Percentiles rank a stretch among this genome's conserved stretches.
Conservation (phyloP, 768 basidiomycete species). For the Boletus patriciae region DNA sequence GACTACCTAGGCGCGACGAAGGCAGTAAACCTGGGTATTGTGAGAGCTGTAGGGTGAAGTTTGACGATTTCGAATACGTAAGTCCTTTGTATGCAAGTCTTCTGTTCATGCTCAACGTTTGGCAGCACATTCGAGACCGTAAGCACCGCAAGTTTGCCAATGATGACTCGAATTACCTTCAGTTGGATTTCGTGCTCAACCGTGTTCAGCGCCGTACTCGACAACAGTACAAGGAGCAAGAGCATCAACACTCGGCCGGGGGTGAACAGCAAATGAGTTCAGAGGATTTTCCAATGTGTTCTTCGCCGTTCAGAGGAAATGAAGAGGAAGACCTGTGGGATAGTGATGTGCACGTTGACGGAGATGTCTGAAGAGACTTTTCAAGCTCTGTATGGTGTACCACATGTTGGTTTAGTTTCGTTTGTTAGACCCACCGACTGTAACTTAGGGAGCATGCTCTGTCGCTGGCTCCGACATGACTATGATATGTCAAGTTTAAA, state of each 20-base stretch:
- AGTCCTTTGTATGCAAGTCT: constrained; percentile 13
- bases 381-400: constrained; percentile 11
- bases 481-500: neutral
- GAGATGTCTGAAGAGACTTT: constrained; percentile 20
- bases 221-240: constrained; percentile 30
- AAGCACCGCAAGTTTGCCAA: constrained; percentile 83
- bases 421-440: constrained; percentile 17
- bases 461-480: neutral
- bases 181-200: constrained; percentile 72
- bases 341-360: constrained; percentile 18
- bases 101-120: constrained; percentile 1
- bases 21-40: constrained; percentile 94
- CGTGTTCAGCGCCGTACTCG: constrained; percentile 53
- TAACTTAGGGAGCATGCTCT: constrained; percentile 20
- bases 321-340: constrained; percentile 28
- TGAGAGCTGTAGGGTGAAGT: constrained; percentile 91
- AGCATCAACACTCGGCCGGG: constrained; percentile 6
- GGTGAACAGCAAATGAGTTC: constrained; percentile 13
- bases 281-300: constrained; percentile 26
- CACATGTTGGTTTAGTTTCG: constrained; percentile 24
- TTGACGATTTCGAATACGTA: constrained; percentile 83
- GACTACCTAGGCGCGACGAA: constrained; percentile 78
- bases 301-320: constrained; percentile 12
- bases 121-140: constrained; percentile 68
- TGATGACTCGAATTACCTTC: constrained; percentile 72